Evolutionary conservation across 2,329 filamentous ascomycete species (phyloP).

Genomic region (Podosphaera aphanis): DNA sequence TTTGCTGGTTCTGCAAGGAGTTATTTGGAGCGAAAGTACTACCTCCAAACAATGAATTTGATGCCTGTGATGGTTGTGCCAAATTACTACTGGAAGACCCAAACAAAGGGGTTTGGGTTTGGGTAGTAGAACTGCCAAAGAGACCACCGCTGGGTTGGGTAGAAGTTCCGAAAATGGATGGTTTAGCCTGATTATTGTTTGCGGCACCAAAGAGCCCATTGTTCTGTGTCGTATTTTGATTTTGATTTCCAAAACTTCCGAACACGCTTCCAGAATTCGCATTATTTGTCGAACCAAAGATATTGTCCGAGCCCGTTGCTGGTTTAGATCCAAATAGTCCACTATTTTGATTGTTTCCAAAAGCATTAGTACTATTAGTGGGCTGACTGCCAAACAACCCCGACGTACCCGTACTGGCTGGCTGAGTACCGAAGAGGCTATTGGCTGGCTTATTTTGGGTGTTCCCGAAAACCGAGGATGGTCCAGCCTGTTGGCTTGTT

Average conservation of each 20-base stretch:
- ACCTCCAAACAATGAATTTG: slow-evolving; percentile 37
- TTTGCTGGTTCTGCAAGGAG: slow-evolving; percentile 28
- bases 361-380: slow-evolving; percentile 13
- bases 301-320: slow-evolving; percentile 16
- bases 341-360: slow-evolving; percentile 10
- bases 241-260: slow-evolving; percentile 16
- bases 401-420: slow-evolving; percentile 11
- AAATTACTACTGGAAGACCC: slow-evolving; percentile 9
- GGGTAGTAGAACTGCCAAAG: slow-evolving; percentile 23
- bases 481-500: slow-evolving; percentile 18
- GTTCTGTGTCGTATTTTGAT: slow-evolving; percentile 19
- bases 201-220: slow-evolving; percentile 25
- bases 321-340: slow-evolving; percentile 12
- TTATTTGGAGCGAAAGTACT: slow-evolving; percentile 36
- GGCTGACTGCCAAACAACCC: slow-evolving; percentile 19
- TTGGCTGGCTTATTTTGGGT: slow-evolving; percentile 19
- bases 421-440: slow-evolving; percentile 21
- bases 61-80: slow-evolving; percentile 19
- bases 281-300: slow-evolving; percentile 19
- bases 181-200: slow-evolving; percentile 29
- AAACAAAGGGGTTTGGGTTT: slow-evolving; percentile 14
- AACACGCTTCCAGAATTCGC: slow-evolving; percentile 19
- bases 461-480: slow-evolving; percentile 18
- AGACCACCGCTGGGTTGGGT: slow-evolving; percentile 22
- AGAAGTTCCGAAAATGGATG: slow-evolving; percentile 27